Evolutionary conservation across 768 basidiomycete species (phyloP).

Genomic region (Mycena galopus): DNA sequence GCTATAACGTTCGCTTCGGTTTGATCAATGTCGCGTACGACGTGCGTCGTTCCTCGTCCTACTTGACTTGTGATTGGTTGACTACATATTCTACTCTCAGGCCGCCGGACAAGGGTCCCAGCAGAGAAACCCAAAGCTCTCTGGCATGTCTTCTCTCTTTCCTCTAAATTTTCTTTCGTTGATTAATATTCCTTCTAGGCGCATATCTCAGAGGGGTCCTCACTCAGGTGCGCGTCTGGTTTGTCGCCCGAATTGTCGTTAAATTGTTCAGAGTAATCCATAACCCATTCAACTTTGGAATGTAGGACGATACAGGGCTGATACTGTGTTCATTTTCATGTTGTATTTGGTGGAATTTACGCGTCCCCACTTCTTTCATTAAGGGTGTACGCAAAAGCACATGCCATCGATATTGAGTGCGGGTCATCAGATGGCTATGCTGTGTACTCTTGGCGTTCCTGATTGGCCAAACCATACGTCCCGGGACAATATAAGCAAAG

Average conservation of each 20-base stretch:
- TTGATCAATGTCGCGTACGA: constrained; percentile 54
- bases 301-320: background rate
- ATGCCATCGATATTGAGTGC: background rate
- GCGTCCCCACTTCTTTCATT: too few species aligned
- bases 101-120: constrained; percentile 35
- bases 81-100: constrained; percentile 9
- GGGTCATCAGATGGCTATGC: background rate
- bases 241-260: background rate
- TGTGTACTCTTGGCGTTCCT: background rate
- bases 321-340: too few species aligned
- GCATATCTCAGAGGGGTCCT: constrained; percentile 29
- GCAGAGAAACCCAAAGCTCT: constrained; percentile 33
- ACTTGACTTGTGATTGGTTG: background rate
- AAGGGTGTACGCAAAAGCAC: background rate
- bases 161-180: background rate
- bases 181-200: background rate
- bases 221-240: constrained; percentile 7
- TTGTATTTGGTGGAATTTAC: too few species aligned
- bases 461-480: background rate
- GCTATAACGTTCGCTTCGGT: constrained; percentile 59
- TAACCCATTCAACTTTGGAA: constrained; percentile 29
- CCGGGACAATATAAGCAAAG: too few species aligned
- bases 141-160: constrained; percentile 8
- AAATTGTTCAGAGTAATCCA: constrained; percentile 20
- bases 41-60: constrained; percentile 11